These are phyloP conservation scores for Acacia melanoxylon DNA, from an alignment of 306 rosid genomes.

Conservation along the genomic window DNA sequence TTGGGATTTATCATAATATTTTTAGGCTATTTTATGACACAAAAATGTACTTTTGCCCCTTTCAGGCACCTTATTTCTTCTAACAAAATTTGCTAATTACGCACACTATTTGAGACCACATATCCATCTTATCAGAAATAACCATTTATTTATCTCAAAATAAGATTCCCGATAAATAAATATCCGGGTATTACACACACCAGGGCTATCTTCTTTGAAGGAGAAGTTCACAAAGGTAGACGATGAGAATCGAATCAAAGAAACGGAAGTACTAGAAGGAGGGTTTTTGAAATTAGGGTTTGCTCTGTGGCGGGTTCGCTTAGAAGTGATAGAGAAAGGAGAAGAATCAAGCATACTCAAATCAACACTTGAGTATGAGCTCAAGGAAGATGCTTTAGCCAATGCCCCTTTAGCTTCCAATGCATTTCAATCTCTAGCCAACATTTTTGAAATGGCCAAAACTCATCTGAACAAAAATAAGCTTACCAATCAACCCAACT, in stretches of 20 bases:
- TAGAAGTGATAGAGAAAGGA: constrained; percentile 48
- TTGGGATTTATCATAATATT: too few relatives aligned
- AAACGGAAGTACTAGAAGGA: constrained; percentile 65
- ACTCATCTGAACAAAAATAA: constrained; percentile 27
- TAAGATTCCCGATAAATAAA: too few relatives aligned
- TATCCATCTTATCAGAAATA: too few relatives aligned
- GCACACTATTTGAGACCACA: too few relatives aligned
- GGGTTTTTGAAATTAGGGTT: constrained; percentile 64
- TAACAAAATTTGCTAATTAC: too few relatives aligned
- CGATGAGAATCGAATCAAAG: constrained; percentile 51
- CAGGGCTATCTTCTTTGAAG: constrained; percentile 19
- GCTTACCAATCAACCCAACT: neutral
- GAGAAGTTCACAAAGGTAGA: constrained; percentile 63
- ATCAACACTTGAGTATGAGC: constrained; percentile 48
- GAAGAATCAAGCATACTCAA: constrained; percentile 47
- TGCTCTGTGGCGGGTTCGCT: constrained; percentile 40
- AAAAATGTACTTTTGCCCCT: too few relatives aligned
- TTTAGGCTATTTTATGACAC: too few relatives aligned
- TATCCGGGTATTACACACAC: too few relatives aligned
- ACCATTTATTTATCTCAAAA: too few relatives aligned
- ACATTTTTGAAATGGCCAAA: constrained; percentile 27
- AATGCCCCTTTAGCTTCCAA: constrained; percentile 43
- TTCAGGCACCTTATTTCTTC: too few relatives aligned
- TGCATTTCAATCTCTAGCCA: constrained; percentile 32
- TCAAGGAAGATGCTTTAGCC: constrained; percentile 54